Percentiles rank a stretch among this genome's conserved stretches.
These are phyloP conservation scores for Gastrolobium bilobum DNA, from an alignment of 306 rosid species.

Conservation along the genomic window DNA sequence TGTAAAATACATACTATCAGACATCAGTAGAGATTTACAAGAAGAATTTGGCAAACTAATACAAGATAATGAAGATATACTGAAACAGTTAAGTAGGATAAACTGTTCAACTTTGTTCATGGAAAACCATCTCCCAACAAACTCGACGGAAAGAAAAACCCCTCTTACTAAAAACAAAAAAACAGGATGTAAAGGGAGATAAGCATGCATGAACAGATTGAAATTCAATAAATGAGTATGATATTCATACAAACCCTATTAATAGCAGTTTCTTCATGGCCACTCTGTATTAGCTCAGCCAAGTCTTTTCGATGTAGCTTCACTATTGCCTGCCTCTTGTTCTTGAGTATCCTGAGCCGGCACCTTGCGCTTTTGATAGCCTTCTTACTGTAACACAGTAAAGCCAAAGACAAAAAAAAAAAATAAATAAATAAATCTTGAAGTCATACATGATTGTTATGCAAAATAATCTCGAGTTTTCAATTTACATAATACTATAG, in stretches of 20 bases:
- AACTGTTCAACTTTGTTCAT: background rate
- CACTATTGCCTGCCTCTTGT: conserved; percentile 63
- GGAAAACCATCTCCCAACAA: background rate
- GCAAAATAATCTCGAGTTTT: background rate
- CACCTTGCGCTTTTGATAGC: conserved; percentile 62
- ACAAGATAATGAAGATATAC: background rate
- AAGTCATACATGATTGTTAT: background rate
- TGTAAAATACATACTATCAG: background rate
- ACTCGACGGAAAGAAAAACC: background rate
- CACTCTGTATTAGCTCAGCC: conserved; percentile 60
- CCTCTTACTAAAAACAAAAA: background rate
- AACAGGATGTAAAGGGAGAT: background rate
- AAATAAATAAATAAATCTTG: background rate
- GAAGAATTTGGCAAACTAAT: conserved; percentile 1
- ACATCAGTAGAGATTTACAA: background rate
- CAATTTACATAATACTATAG: background rate
- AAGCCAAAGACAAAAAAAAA: too few relatives aligned
- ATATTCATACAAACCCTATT: conserved; percentile 55
- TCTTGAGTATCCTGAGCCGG: conserved; percentile 67
- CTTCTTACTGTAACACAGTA: conserved; percentile 64
- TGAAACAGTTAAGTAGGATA: background rate
- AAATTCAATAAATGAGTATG: too few relatives aligned
- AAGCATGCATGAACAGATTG: too few relatives aligned
- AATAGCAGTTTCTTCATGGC: conserved; percentile 62
- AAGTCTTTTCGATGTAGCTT: conserved; percentile 65